Base-by-base conservation (phyloP, 257 asterid genomes). In the Solanum tarijense region DNA sequence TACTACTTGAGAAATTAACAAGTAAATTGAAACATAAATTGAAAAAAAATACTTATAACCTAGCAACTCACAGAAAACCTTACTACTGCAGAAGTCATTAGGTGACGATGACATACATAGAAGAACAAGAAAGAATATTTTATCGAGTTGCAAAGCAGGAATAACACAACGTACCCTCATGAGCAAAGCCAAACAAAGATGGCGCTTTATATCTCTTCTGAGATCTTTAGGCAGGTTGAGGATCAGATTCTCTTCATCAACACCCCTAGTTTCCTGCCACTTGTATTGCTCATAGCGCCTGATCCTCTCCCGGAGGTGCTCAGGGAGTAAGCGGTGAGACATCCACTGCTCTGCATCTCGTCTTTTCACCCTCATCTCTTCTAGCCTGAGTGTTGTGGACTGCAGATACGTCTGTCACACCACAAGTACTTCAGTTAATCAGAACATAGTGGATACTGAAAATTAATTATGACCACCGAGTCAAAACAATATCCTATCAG, bases 311-410 rank as follows among this genome's bases (percentile, higher is more conserved):
- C 93, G 91, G 84, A 97, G 87, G 89, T 85, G 92, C 23, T 97
- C 98, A 6, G 99, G 99, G 85, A 97, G 99, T 88, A 96, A 89
- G 31, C 99, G 98, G 86, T 97, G 99, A 66, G 99, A 88, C 99
- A 97, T 97, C 99, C 99, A 96, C 88, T 97, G 99, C 90, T 97
- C 99, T 3, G 99, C 98, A 90, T 97, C 99, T 85, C 99, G 96
- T 90, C 98, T 92, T 92, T 97, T 97, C 87, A 97, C 98, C 91
- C 99, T 92, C 99, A 97, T 97, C 91, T 97, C 98, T 94, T 97
- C 99, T 65, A 97, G 91, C 88, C 99, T 92, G 86, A 94, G 83
- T 8, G 99, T 97, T 20, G 99, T 94, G 13, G 99, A 97, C 91
- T 97, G 99, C 93, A 97, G 91, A 90, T 93, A 97, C 4, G 99